phyloP scores from a whole-genome alignment of 805 yeast species.

The Candida dendrica region DNA sequence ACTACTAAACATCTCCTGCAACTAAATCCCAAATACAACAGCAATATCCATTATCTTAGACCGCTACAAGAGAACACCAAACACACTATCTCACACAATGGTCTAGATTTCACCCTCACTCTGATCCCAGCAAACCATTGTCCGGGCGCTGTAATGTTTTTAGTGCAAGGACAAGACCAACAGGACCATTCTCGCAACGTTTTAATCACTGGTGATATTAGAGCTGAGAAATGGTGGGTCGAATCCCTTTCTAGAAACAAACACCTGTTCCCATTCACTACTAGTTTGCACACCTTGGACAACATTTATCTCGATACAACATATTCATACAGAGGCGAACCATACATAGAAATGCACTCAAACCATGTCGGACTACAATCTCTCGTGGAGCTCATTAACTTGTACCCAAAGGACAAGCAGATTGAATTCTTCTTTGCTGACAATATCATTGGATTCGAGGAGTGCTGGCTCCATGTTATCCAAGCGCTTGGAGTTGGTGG shows the following conservation, averaged over 20 bases:
- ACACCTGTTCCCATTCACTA: conserved; percentile 33
- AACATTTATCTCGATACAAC: conserved; percentile 50
- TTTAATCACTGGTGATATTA: conserved; percentile 48
- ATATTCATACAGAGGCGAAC: conserved; percentile 41
- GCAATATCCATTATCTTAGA: conserved; percentile 12
- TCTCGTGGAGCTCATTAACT: conserved; percentile 25
- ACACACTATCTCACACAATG: conserved; percentile 13
- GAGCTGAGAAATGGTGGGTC: conserved; percentile 51
- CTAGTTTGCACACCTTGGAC: conserved; percentile 27
- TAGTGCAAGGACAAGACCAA: conserved; percentile 33
- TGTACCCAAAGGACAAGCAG: conserved; percentile 32
- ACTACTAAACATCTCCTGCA: conserved; percentile 25
- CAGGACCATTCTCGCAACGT: conserved; percentile 29
- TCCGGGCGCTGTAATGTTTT: conserved; percentile 51
- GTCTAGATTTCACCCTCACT: conserved; percentile 27
- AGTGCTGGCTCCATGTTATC: conserved; percentile 38
- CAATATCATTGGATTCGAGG: conserved; percentile 44
- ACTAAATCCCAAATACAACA: conserved; percentile 3
- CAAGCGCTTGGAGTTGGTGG: conserved; percentile 13
- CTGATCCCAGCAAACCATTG: conserved; percentile 49
- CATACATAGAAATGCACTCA: conserved; percentile 35
- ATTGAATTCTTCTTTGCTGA: conserved; percentile 35
- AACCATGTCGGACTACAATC: conserved; percentile 35
- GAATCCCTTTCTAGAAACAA: conserved; percentile 31
- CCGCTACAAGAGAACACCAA: conserved; percentile 9